Evolutionary conservation across 176 grass and related monocot genomes (phyloP).

Genomic region (Pontederia paniculata): DNA sequence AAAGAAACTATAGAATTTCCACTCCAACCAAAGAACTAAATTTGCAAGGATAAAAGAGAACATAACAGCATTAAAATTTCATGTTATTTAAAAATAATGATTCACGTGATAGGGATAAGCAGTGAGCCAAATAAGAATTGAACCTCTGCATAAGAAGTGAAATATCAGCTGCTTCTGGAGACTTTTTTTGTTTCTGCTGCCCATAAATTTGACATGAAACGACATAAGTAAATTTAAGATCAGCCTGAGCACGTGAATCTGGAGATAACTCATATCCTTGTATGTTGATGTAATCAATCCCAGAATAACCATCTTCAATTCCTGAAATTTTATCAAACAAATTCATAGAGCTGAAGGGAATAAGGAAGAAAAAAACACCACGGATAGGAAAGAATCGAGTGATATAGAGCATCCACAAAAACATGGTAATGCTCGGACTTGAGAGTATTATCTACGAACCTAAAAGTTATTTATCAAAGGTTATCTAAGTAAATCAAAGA

Average conservation of each 20-base stretch:
- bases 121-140: constrained; percentile 4
- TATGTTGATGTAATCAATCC: constrained; percentile 55
- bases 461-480: no score
- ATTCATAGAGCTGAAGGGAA: no score
- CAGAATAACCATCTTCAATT: constrained; percentile 71
- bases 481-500: no score
- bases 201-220: constrained; percentile 99
- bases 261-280: constrained; percentile 72
- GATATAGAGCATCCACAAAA: constrained; percentile 16
- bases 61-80: no score
- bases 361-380: no score
- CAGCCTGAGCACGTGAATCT: constrained; percentile 77
- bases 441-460: no score
- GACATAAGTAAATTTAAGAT: constrained; percentile 98
- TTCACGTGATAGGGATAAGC: no score
- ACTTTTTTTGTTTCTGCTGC: constrained; percentile 85
- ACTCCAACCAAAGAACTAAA: no score
- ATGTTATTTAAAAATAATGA: neutral
- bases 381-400: no score
- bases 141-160: constrained; percentile 86
- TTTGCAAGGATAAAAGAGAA: no score
- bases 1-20: no score
- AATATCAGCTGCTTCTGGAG: constrained; percentile 82
- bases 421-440: neutral
- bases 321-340: constrained; percentile 28